Conservation (phyloP, 371 early-diverging fungal species). For the Syncephalastrum monosporum region DNA sequence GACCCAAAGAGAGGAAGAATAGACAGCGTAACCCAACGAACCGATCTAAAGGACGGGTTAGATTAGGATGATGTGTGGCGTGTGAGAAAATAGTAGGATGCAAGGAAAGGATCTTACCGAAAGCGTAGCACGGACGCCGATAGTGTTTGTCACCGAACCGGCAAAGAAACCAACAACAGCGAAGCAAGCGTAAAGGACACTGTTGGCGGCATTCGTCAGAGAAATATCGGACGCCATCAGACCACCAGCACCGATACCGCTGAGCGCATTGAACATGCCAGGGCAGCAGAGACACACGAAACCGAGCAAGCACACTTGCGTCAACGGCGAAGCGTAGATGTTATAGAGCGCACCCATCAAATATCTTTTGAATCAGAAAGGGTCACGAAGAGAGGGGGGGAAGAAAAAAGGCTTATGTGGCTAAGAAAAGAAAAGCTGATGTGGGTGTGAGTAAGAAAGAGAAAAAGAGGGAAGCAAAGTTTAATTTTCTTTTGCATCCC, state of each 20-base stretch:
- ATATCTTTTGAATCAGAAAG: not conserved
- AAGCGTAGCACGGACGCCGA: constrained; percentile 54
- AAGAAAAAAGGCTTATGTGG: constrained; percentile 1
- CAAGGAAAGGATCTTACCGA: constrained; percentile 22
- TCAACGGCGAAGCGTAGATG: constrained; percentile 40
- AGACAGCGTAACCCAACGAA: constrained; percentile 57
- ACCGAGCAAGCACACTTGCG: constrained; percentile 71
- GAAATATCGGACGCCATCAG: constrained; percentile 53
- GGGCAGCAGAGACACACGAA: constrained; percentile 79
- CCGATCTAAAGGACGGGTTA: constrained; percentile 23
- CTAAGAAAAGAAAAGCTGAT: constrained; percentile 3
- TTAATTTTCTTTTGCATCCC: no score
- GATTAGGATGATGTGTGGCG: constrained; percentile 1
- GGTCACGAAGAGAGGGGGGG: not conserved
- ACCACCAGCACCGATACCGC: constrained; percentile 55
- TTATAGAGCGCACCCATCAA: constrained; percentile 10
- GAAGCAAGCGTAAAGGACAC: constrained; percentile 68
- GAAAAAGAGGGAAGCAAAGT: no score
- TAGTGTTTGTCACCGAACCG: constrained; percentile 58
- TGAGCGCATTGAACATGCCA: constrained; percentile 69
- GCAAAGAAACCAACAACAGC: constrained; percentile 68
- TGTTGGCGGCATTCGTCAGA: constrained; percentile 66
- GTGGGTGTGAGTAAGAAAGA: constrained; percentile 13
- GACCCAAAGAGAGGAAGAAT: constrained; percentile 53
- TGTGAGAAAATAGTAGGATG: not conserved